Base-by-base conservation (phyloP, 1,284 basidiomycete genomes). In the Exobasidium cylindrosporum region DNA sequence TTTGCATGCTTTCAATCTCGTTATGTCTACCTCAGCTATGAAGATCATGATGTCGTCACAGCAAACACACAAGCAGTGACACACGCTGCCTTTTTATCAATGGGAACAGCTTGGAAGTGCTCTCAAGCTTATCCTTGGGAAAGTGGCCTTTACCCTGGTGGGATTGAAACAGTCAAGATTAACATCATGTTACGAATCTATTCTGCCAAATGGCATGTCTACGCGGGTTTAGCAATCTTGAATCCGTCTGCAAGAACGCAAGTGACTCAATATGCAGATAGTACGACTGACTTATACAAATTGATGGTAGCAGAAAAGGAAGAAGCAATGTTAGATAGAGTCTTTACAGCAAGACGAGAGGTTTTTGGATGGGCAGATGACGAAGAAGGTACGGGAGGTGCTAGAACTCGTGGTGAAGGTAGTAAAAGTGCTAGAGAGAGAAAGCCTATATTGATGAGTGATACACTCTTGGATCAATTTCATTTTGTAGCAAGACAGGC, bases 11-110 rank as follows among this genome's bases (percentile, higher is more conserved):
- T 98, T 75, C 84, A 86, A 88, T 44, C 88, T 47, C 71, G 93
- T 62, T 92, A 88, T 73, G 95, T 98, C 60, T 89, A 97, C 78
- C 84, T 98, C 58, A 89, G 87, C 30, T 98, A 97, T 82, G 91
- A 96, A 69, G 92, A 97, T 67, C 95, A 98, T 79, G 95, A 98
- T 74, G 84, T 87, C 53, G 91, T 98, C 54, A 98, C 95, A 0
- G 95, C 95, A 24, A 98, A 97, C 74, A 97, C 96, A 0, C 95
- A 98, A 82, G 95, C 95, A 0, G 93, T 96, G 23, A 97, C 93
- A 0, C 96, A 98, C 74, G 95, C 95, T 13, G 95, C 95, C 0
- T 98, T 98, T 83, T 84, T 98, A 40, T 92, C 89, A 70, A 98
- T 98, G 96, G 95, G 95, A 14, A 95, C 92, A 1, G 95, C 95